Evolutionary conservation across 495 filamentous ascomycete species (phyloP).

Genomic region (Penicillium subrubescens): DNA sequence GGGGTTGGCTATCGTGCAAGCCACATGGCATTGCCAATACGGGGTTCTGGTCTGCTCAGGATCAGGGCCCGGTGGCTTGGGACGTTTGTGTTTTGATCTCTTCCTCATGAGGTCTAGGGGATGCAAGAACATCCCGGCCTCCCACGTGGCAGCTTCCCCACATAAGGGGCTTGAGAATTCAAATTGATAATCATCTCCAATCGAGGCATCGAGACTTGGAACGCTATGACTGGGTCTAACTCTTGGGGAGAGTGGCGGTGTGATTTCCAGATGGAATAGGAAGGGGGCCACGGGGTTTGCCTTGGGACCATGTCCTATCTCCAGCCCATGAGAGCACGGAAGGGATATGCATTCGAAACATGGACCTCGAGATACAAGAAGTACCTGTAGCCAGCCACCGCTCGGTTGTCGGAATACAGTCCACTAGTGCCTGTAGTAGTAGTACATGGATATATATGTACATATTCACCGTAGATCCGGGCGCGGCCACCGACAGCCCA

Average conservation of each 20-base stretch:
- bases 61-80: conserved; percentile 4
- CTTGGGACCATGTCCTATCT: background rate
- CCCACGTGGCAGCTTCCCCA: conserved; percentile 21
- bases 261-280: background rate
- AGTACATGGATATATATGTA: background rate
- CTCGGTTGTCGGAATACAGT: background rate
- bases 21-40: conserved; percentile 6
- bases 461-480: background rate
- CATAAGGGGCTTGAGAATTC: background rate
- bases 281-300: background rate
- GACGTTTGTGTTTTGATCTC: conserved; percentile 15
- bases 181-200: background rate
- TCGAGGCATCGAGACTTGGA: background rate
- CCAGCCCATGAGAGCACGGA: background rate
- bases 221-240: background rate
- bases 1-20: conserved; percentile 1
- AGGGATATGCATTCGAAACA: background rate
- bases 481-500: background rate
- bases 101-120: conserved; percentile 9
- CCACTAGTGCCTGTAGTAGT: background rate
- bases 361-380: background rate
- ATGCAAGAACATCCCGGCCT: conserved; percentile 9
- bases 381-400: background rate
- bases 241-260: background rate
- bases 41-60: background rate